These are phyloP conservation scores for Fomitopsis pinicola DNA, from an alignment of 1,284 basidiomycete species.

Conservation along the genomic window DNA sequence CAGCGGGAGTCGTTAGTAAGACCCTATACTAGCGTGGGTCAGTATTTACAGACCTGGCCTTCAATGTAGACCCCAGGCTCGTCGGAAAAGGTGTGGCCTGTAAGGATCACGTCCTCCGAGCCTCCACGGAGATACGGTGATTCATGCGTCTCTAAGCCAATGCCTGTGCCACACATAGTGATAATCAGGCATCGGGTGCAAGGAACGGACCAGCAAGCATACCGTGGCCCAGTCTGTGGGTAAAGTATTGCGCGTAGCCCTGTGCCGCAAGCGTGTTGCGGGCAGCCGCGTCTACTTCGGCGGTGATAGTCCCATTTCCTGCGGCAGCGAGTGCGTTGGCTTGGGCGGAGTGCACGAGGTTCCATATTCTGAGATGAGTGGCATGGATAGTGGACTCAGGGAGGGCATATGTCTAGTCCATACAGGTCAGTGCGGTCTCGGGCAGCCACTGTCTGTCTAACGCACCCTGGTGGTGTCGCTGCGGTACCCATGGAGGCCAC, in stretches of 20 bases:
- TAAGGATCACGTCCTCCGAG: constrained; percentile 49
- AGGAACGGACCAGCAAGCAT: constrained; percentile 12
- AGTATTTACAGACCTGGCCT: constrained; percentile 45
- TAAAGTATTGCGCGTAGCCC: constrained; percentile 64
- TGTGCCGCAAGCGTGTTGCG: constrained; percentile 43
- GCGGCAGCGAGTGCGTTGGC: constrained; percentile 47
- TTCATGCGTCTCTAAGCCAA: constrained; percentile 82
- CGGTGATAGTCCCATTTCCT: constrained; percentile 45
- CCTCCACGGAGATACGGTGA: constrained; percentile 76
- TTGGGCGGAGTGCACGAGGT: constrained; percentile 65
- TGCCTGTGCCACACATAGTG: constrained; percentile 42
- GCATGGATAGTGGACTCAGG: constrained; percentile 49
- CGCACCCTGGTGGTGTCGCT: constrained; percentile 77
- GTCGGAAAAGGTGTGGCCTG: constrained; percentile 75
- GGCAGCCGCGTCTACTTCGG: constrained; percentile 65
- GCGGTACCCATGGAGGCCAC: constrained; percentile 66
- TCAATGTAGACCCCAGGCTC: constrained; percentile 85
- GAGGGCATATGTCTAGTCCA: constrained; percentile 64
- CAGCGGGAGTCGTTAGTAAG: neutral
- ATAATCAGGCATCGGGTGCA: neutral
- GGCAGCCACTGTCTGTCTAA: neutral
- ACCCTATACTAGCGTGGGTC: neutral
- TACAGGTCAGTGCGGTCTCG: neutral
- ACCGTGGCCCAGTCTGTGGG: constrained; percentile 81
- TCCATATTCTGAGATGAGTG: constrained; percentile 62